Conservation (phyloP, 805 yeast species). For the Candida montana region DNA sequence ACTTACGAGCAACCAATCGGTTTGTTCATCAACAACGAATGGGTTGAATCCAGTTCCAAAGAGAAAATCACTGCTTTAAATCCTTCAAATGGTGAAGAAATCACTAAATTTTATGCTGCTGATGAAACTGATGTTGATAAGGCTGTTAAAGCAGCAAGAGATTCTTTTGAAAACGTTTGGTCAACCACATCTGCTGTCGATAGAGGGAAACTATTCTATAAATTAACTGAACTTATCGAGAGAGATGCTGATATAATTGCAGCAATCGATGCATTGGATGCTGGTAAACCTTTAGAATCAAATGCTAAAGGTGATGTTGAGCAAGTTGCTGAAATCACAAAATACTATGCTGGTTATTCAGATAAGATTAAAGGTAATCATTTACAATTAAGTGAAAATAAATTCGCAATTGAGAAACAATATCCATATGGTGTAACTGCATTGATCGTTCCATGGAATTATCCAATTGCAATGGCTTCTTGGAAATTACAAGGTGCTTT, state of each 20-base stretch:
- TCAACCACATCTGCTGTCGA: slow-evolving; percentile 53
- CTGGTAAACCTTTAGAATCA: slow-evolving; percentile 65
- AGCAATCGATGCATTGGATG: slow-evolving; percentile 66
- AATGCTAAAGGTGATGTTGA: slow-evolving; percentile 67
- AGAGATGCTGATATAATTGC: slow-evolving; percentile 58
- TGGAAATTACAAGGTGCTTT: slow-evolving; percentile 79
- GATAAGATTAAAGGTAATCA: slow-evolving; percentile 62
- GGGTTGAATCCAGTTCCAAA: slow-evolving; percentile 58
- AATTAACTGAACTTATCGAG: slow-evolving; percentile 66
- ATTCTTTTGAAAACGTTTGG: slow-evolving; percentile 62
- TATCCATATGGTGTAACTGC: slow-evolving; percentile 81
- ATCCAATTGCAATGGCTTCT: slow-evolving; percentile 73
- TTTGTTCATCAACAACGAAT: slow-evolving; percentile 83
- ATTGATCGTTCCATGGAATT: slow-evolving; percentile 81
- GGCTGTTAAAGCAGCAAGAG: slow-evolving; percentile 41
- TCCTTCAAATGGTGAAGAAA: slow-evolving; percentile 58
- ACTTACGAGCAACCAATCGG: slow-evolving; percentile 79
- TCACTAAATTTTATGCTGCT: slow-evolving; percentile 33
- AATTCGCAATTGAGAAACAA: slow-evolving; percentile 59
- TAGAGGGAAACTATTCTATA: slow-evolving; percentile 48
- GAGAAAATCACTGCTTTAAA: slow-evolving; percentile 45
- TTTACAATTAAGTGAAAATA: slow-evolving; percentile 60
- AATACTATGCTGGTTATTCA: slow-evolving; percentile 70
- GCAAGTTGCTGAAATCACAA: slow-evolving; percentile 55
- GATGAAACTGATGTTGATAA: slow-evolving; percentile 17